A percentile compares a stretch with the other conserved stretches of the same genome.
phyloP scores from a whole-genome alignment of 441 rosid species.

The Pelargonium australe region DNA sequence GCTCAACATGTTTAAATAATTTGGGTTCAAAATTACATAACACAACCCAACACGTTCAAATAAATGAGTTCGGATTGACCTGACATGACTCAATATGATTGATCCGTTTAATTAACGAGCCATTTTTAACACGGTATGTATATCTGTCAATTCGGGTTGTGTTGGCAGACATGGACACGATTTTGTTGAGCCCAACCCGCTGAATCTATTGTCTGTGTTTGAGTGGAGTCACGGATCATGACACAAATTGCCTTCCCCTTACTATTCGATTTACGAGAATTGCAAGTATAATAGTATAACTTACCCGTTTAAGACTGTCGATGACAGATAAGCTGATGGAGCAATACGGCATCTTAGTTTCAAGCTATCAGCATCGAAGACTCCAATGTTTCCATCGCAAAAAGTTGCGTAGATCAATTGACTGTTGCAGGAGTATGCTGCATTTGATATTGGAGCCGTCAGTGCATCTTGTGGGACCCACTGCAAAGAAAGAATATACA shows the following conservation, averaged over 20 bases:
- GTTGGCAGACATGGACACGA: too few relatives aligned
- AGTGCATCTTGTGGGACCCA: constrained; percentile 79
- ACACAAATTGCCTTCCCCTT: not conserved
- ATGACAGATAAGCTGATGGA: constrained; percentile 58
- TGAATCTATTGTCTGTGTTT: too few relatives aligned
- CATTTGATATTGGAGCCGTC: constrained; percentile 67
- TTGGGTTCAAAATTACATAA: too few relatives aligned
- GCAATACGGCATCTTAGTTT: constrained; percentile 73
- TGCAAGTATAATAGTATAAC: constrained; percentile 9
- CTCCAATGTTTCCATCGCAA: constrained; percentile 70
- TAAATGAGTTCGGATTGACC: too few relatives aligned
- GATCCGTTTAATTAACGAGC: not conserved
- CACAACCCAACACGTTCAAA: too few relatives aligned
- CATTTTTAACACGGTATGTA: too few relatives aligned
- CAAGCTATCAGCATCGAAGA: constrained; percentile 69
- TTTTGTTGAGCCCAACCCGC: too few relatives aligned
- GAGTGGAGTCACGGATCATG: too few relatives aligned
- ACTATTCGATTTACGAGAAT: not conserved
- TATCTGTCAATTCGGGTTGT: too few relatives aligned
- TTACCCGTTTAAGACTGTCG: constrained; percentile 48
- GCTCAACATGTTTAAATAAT: too few relatives aligned
- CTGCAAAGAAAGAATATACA: constrained; percentile 29
- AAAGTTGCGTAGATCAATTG: constrained; percentile 70
- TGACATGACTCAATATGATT: too few relatives aligned
- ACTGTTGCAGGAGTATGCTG: constrained; percentile 76